phyloP scores from a whole-genome alignment of 164 flowering plant genomes.

The Dillenia turbinata region DNA sequence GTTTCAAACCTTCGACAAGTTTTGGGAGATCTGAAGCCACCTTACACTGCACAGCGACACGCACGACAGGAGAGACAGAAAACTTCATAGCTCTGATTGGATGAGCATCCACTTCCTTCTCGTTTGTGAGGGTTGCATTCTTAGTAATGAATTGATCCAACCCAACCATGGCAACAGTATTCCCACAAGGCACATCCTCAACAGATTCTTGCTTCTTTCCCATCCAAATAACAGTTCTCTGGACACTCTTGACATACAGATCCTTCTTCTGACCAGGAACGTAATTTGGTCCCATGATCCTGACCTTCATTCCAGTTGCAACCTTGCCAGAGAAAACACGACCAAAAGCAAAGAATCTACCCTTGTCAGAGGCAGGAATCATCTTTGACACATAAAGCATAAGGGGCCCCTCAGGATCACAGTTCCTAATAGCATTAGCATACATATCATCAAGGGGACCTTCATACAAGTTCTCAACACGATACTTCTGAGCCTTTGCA shows the following conservation, averaged over 20 bases:
- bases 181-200: conserved; percentile 39
- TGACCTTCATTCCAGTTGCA: conserved; percentile 29
- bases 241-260: conserved; percentile 30
- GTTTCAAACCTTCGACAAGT: conserved; percentile 40
- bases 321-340: conserved; percentile 34
- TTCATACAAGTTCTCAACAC: conserved; percentile 34
- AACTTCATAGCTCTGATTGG: conserved; percentile 42
- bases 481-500: conserved; percentile 25
- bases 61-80: conserved; percentile 34
- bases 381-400: conserved; percentile 35
- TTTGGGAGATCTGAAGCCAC: conserved; percentile 41
- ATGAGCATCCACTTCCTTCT: conserved; percentile 36
- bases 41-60: conserved; percentile 35
- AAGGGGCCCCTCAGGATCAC: conserved; percentile 32
- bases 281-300: conserved; percentile 34
- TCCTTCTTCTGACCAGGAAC: conserved; percentile 33
- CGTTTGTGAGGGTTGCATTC: conserved; percentile 33
- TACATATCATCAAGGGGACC: conserved; percentile 33
- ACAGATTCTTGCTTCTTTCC: conserved; percentile 36
- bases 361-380: conserved; percentile 37
- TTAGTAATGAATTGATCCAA: conserved; percentile 35
- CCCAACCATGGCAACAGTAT: conserved; percentile 29
- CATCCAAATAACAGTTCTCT: conserved; percentile 36
- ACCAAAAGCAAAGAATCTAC: conserved; percentile 32
- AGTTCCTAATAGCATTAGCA: conserved; percentile 30